phyloP scores from a whole-genome alignment of 2,329 filamentous ascomycete species.

The Remersonia thermophila region DNA sequence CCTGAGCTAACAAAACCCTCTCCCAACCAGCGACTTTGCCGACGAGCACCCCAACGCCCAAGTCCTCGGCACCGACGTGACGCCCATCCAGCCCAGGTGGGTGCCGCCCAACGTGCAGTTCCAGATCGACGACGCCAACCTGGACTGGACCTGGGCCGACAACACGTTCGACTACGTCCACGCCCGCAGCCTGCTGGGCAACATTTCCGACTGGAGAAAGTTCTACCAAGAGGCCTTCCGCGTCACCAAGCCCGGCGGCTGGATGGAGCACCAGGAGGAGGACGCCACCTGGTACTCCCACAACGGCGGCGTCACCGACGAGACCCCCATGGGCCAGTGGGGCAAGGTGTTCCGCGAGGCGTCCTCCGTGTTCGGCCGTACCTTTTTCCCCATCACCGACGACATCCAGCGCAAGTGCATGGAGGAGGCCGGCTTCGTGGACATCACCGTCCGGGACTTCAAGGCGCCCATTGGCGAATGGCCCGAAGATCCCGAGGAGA shows the following conservation, averaged over 20 bases:
- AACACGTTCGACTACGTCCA: conserved; percentile 22
- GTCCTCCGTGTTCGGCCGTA: conserved; percentile 7
- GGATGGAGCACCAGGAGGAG: conserved; percentile 11
- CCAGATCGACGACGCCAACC: conserved; percentile 26
- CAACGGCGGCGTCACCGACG: conserved; percentile 29
- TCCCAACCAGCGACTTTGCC: conserved; percentile 21
- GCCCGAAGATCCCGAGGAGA: conserved; percentile 4
- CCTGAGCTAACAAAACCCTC: too few relatives aligned
- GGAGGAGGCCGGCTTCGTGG: conserved; percentile 10
- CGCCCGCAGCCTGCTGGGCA: conserved; percentile 22
- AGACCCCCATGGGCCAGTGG: conserved; percentile 12
- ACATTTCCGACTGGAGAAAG: conserved; percentile 22
- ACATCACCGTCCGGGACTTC: conserved; percentile 6
- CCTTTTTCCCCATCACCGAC: conserved; percentile 7
- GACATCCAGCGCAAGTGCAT: conserved; percentile 7
- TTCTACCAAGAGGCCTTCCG: conserved; percentile 14
- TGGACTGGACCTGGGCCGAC: conserved; percentile 14
- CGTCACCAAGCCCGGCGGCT: conserved; percentile 14
- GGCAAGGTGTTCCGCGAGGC: conserved; percentile 8
- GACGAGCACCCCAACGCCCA: conserved; percentile 20
- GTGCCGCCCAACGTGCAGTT: conserved; percentile 25
- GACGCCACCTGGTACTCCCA: conserved; percentile 25
- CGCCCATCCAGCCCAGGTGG: conserved; percentile 22
- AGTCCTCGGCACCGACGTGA: conserved; percentile 22
- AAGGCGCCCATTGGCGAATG: conserved; percentile 5